Base-by-base conservation (phyloP, 2,329 filamentous ascomycete genomes). In the Volutella citrinella region DNA sequence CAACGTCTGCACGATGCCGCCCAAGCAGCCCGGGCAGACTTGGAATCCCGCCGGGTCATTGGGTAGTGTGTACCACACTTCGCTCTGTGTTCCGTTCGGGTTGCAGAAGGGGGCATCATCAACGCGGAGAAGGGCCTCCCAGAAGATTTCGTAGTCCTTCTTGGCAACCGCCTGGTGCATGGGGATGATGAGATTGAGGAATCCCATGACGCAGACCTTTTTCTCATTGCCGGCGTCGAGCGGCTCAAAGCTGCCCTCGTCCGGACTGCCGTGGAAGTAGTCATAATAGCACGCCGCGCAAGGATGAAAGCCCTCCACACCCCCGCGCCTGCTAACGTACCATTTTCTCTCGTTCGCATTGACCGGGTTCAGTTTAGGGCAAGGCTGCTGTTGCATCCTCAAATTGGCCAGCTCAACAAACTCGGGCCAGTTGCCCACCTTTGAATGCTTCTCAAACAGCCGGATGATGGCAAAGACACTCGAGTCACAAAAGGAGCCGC, bases 261-360 rank as follows among this genome's bases (percentile, higher is more conserved):
- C 55, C 4, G 47, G 47, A 1, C 57, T 56, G 22, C 46, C 49
- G 19, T 52, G 32, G 14, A 67, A 49, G 13, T 57, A 53, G 44
- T 69, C 64, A 33, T 46, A 52, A 37, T 58, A 66, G 38, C 65
- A 68, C 2, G 59, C 53, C 6, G 43, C 48, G 31, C 64, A 69
- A 10, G 65, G 40, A 0, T 62, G 44, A 0, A 64, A 40, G 4
- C 45, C 49, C 0, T 29, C 26, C 1, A 51, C 54, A 4, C 36
- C 36, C n/a, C n/a, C n/a, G 1, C 54, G 46, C 0, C 40, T 40
- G 3, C 59, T 55, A 5, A 53, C 43, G 38, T 58, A 65, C 64
- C 63, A 67, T 5, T 40, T 46, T 6, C 49, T 46, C 0, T 49
- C 49, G n/a, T 42, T 42, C 2, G 49, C 48, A 10, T 41, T 41